Conservation (phyloP, 257 asterid species). For the Pogostemon cablin region DNA sequence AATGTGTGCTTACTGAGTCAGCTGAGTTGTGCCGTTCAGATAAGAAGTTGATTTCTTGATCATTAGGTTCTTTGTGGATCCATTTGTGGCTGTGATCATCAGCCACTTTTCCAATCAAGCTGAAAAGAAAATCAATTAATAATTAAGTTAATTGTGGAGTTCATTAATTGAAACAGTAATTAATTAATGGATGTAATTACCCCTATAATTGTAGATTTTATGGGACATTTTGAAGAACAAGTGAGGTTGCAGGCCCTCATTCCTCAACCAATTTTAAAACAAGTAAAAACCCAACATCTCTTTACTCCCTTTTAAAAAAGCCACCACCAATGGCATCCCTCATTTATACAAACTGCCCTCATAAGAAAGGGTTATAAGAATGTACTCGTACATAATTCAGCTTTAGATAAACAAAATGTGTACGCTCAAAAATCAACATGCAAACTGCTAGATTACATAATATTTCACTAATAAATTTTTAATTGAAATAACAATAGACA, state of each 20-base stretch:
- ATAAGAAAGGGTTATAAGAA: no score
- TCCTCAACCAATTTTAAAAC: no score
- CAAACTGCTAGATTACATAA: no score
- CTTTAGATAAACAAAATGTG: no score
- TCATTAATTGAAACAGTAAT: neutral
- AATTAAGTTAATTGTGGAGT: neutral
- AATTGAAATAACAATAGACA: no score
- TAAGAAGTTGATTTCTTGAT: conserved; percentile 92
- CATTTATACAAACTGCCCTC: no score
- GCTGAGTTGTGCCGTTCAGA: conserved; percentile 99
- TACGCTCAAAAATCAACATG: no score
- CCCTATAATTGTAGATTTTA: conserved; percentile 99
- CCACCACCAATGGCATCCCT: no score
- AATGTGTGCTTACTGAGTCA: conserved; percentile 67
- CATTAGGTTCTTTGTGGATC: conserved; percentile 91
- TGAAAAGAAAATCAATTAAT: conserved; percentile 19
- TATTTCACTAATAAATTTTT: no score
- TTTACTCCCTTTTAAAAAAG: no score
- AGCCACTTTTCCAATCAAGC: conserved; percentile 96
- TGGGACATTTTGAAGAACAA: conserved; percentile 99
- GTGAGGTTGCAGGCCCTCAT: conserved; percentile 83
- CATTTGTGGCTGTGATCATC: conserved; percentile 99
- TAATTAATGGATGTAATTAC: conserved; percentile 38
- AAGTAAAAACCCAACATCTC: no score
- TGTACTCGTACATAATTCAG: no score